Evolutionary conservation across 1,284 basidiomycete species (phyloP).

Genomic region (Irpex lacteus): DNA sequence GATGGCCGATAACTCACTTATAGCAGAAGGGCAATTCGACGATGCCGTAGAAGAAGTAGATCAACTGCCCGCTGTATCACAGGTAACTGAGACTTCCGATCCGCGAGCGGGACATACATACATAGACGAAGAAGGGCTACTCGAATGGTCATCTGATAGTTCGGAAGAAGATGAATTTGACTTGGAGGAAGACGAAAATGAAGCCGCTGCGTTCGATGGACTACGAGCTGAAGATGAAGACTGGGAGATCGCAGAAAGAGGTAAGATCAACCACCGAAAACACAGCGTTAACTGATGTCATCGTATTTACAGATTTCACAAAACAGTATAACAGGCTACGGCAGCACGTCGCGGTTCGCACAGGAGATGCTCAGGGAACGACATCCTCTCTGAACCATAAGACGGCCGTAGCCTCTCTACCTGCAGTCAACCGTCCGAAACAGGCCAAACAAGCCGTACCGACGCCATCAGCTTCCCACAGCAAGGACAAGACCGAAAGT

Average conservation of each 20-base stretch:
- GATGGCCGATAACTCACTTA: not conserved
- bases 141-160: slow-evolving; percentile 25
- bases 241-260: slow-evolving; percentile 84
- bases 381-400: slow-evolving; percentile 47
- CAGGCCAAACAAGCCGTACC: slow-evolving; percentile 15
- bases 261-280: slow-evolving; percentile 29
- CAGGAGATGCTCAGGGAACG: slow-evolving; percentile 59
- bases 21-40: slow-evolving; percentile 30
- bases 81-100: slow-evolving; percentile 17
- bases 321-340: slow-evolving; percentile 93
- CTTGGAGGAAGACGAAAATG: slow-evolving; percentile 25
- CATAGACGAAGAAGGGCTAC: slow-evolving; percentile 27
- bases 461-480: slow-evolving; percentile 8
- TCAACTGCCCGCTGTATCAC: not conserved
- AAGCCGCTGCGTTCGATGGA: slow-evolving; percentile 41
- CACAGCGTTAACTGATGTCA: not conserved
- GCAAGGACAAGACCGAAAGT: slow-evolving; percentile 57
- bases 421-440: slow-evolving; percentile 71
- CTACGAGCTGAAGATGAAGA: slow-evolving; percentile 83
- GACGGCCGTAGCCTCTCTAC: slow-evolving; percentile 57
- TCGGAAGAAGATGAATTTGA: slow-evolving; percentile 25
- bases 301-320: slow-evolving; percentile 73
- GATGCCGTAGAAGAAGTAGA: slow-evolving; percentile 25
- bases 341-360: slow-evolving; percentile 78
- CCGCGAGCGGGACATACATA: slow-evolving; percentile 20